These are phyloP conservation scores for Claviceps africana DNA, from an alignment of 2,329 filamentous ascomycete genomes.

Conservation along the genomic window DNA sequence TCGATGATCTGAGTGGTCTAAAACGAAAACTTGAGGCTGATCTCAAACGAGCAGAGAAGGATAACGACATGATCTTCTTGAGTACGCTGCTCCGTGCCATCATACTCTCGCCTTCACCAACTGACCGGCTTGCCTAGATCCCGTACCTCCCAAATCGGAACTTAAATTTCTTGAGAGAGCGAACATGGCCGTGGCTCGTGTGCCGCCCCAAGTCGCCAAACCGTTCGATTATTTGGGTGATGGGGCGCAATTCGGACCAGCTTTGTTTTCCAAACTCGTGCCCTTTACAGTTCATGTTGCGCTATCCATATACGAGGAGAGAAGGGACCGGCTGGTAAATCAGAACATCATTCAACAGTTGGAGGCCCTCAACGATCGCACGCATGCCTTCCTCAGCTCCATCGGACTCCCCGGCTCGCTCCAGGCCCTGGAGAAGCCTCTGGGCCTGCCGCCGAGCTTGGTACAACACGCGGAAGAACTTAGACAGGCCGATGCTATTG, in stretches of 20 bases:
- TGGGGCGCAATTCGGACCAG: constrained; percentile 64
- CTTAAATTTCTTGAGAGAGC: constrained; percentile 74
- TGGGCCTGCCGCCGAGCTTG: constrained; percentile 74
- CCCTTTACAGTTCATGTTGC: constrained; percentile 93
- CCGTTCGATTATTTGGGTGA: constrained; percentile 72
- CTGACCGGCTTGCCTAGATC: constrained; percentile 33
- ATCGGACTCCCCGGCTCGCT: constrained; percentile 83
- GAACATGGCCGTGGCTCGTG: constrained; percentile 69
- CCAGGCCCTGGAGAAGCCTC: constrained; percentile 86
- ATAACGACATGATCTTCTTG: constrained; percentile 92
- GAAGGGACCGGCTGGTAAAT: constrained; percentile 79
- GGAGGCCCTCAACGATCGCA: constrained; percentile 62
- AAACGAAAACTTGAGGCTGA: constrained; percentile 77
- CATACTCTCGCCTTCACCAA: background rate
- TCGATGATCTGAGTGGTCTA: constrained; percentile 68
- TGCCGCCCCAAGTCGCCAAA: constrained; percentile 69
- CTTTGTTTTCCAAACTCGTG: constrained; percentile 80
- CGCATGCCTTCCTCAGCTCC: constrained; percentile 67
- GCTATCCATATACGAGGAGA: constrained; percentile 87
- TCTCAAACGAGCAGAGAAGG: constrained; percentile 81
- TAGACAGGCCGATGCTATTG: constrained; percentile 74
- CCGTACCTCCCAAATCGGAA: constrained; percentile 78
- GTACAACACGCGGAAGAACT: constrained; percentile 89
- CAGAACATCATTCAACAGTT: constrained; percentile 75
- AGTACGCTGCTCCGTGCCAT: constrained; percentile 29